Evolutionary conservation across 1,284 basidiomycete genomes (phyloP), one percentile per base, ranked within the genome.

Genomic region (Hemileia vastatrix): DNA sequence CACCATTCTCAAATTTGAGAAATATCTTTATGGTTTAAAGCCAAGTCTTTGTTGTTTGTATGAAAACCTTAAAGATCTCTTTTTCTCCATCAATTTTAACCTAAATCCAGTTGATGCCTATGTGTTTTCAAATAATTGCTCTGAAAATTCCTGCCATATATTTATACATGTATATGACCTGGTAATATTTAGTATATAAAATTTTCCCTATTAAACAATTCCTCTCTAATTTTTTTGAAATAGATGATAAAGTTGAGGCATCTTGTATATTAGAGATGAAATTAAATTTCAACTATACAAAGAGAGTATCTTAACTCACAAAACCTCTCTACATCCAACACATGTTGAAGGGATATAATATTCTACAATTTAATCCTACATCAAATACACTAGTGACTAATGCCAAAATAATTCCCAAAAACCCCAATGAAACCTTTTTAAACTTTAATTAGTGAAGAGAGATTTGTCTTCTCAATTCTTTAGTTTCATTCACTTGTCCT

Each of bases 81-180:
- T n/a, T n/a, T n/a, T n/a, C n/a, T n/a, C n/a, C n/a, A n/a, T n/a
- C n/a, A 40, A 54, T 23, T 54, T 54, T 23, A 2, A 19, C 36
- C 32, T 40, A 18, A 40, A 32, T 1, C 4, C 27, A 2, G 31
- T 40, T 2, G 32, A 54, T 40, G 52, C 52, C n/a, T 54, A 40
- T 21, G 33, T 54, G 2, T 54, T 54, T n/a, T 9, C 44, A 3
- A 32, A 54, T 54, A n/a, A n/a, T n/a, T 40, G 47, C 15, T 2
- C 54, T 2, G 23, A 15, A 3, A 6, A 15, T 1, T 44, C 40
- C 6, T 55, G 54, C 21, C 31, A 44, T 15, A 21, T 58, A 0
- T 58, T 33, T 40, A 47, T 58, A 1, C 47, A 58, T n/a, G 47
- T 58, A 5, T 44, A 58, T 23, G 56, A 58, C n/a, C 48, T 58